Percentiles rank a stretch among this genome's conserved stretches.
Conservation (phyloP, 1,284 basidiomycete genomes). For the Ustilago crameri region DNA sequence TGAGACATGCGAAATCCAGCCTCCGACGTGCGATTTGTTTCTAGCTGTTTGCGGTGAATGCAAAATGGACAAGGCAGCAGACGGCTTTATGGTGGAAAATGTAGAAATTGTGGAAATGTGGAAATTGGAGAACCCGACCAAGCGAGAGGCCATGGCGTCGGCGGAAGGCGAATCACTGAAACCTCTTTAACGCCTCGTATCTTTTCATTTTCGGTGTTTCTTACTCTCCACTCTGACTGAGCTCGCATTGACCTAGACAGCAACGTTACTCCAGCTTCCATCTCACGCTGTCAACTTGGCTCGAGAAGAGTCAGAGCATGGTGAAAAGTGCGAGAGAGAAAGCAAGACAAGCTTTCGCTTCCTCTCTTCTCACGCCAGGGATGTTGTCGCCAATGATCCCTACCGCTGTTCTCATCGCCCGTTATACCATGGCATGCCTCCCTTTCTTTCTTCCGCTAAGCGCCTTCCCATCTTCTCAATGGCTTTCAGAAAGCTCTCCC, state of each 20-base stretch:
- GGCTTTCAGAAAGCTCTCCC: too few relatives aligned
- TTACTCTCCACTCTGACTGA: not conserved
- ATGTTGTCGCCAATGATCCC: too few relatives aligned
- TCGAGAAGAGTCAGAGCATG: too few relatives aligned
- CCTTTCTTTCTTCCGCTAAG: not conserved
- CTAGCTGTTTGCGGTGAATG: not conserved
- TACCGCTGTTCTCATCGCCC: too few relatives aligned
- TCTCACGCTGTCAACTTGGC: too few relatives aligned
- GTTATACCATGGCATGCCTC: not conserved
- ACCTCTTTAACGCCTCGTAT: slow-evolving; percentile 6
- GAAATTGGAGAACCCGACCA: not conserved
- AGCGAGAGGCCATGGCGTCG: slow-evolving; percentile 1
- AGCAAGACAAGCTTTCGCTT: too few relatives aligned
- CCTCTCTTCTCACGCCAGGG: too few relatives aligned
- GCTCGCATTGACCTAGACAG: too few relatives aligned
- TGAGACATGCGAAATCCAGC: slow-evolving; percentile 12
- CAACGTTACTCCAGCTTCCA: too few relatives aligned
- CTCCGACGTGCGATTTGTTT: slow-evolving; percentile 14
- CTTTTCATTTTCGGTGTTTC: not conserved
- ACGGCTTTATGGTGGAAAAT: not conserved
- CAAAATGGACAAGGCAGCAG: slow-evolving; percentile 1
- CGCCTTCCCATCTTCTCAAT: not conserved
- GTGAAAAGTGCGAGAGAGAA: too few relatives aligned
- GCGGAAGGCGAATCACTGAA: slow-evolving; percentile 23
- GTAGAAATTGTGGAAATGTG: not conserved